These are phyloP conservation scores for Aureobasidium leucospermi DNA, from an alignment of 2,329 filamentous ascomycete genomes.

Conservation along the genomic window DNA sequence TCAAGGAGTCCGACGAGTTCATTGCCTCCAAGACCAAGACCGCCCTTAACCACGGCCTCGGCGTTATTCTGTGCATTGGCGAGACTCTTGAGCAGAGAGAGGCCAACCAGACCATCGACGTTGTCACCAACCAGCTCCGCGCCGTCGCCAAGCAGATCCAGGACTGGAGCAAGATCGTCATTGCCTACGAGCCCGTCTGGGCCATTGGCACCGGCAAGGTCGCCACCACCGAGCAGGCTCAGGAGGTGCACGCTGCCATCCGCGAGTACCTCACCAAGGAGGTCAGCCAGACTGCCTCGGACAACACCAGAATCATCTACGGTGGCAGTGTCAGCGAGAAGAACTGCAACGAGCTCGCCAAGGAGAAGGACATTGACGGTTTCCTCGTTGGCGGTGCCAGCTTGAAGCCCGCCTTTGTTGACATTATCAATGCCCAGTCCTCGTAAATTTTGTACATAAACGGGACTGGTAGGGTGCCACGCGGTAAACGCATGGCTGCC, in stretches of 20 bases:
- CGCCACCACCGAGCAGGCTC: slow-evolving; percentile 79
- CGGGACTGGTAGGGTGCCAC: not conserved
- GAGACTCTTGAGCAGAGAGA: slow-evolving; percentile 18
- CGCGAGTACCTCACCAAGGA: slow-evolving; percentile 73
- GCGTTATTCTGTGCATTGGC: slow-evolving; percentile 81
- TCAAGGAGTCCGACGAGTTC: slow-evolving; percentile 75
- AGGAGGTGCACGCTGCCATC: slow-evolving; percentile 90
- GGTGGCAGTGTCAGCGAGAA: slow-evolving; percentile 95
- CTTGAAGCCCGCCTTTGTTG: slow-evolving; percentile 86
- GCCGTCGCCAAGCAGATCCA: slow-evolving; percentile 71
- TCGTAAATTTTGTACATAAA: slow-evolving; percentile 4
- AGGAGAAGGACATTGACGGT: slow-evolving; percentile 91
- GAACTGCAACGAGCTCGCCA: slow-evolving; percentile 90
- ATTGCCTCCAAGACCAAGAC: slow-evolving; percentile 92
- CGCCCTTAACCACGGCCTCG: slow-evolving; percentile 76
- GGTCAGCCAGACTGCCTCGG: slow-evolving; percentile 69
- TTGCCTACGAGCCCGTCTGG: slow-evolving; percentile 99
- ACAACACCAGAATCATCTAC: slow-evolving; percentile 90
- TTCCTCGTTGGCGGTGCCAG: slow-evolving; percentile 96
- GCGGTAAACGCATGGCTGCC: not conserved
- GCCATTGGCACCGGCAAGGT: slow-evolving; percentile 88
- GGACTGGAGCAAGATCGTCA: slow-evolving; percentile 90
- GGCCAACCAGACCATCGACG: slow-evolving; percentile 64
- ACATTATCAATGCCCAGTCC: slow-evolving; percentile 58
- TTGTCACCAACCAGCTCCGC: slow-evolving; percentile 77